Evolutionary conservation across 2,329 filamentous ascomycete species (phyloP).

Genomic region (Rutstroemia sp.): DNA sequence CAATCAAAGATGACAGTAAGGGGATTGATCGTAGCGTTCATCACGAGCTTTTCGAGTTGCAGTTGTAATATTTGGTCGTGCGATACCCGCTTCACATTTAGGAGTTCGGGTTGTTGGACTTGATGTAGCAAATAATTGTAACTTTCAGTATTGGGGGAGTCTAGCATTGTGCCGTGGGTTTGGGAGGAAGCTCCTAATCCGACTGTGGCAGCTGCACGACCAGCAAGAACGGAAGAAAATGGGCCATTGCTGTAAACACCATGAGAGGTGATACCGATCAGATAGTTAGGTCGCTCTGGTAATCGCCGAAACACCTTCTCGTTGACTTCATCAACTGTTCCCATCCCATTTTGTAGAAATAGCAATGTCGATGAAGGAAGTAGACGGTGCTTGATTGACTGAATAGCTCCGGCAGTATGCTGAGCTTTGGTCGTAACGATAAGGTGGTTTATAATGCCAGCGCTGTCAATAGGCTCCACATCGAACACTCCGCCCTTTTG

Average conservation of each 20-base stretch:
- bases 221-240: conserved; percentile 46
- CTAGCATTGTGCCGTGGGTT: conserved; percentile 5
- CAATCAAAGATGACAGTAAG: conserved; percentile 72
- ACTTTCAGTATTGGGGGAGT: not conserved
- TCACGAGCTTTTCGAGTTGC: conserved; percentile 82
- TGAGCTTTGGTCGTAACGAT: conserved; percentile 73
- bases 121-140: conserved; percentile 21
- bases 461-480: conserved; percentile 11
- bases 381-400: conserved; percentile 53
- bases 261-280: conserved; percentile 57
- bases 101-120: conserved; percentile 36
- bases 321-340: conserved; percentile 50
- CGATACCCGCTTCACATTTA: conserved; percentile 36
- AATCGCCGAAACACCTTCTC: conserved; percentile 53
- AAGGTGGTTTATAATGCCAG: conserved; percentile 43
- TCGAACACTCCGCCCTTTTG: conserved; percentile 18
- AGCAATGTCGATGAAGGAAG: conserved; percentile 62
- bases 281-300: conserved; percentile 57
- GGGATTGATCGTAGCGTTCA: conserved; percentile 78
- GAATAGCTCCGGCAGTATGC: conserved; percentile 54
- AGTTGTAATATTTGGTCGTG: conserved; percentile 42
- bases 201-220: conserved; percentile 40
- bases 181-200: conserved; percentile 30
- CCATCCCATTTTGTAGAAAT: conserved; percentile 86
- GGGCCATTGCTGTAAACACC: conserved; percentile 44